A percentile compares a stretch with the other conserved stretches of the same genome.
These are phyloP conservation scores for Lentinus brumalis DNA, from an alignment of 768 basidiomycete species.

Conservation along the genomic window DNA sequence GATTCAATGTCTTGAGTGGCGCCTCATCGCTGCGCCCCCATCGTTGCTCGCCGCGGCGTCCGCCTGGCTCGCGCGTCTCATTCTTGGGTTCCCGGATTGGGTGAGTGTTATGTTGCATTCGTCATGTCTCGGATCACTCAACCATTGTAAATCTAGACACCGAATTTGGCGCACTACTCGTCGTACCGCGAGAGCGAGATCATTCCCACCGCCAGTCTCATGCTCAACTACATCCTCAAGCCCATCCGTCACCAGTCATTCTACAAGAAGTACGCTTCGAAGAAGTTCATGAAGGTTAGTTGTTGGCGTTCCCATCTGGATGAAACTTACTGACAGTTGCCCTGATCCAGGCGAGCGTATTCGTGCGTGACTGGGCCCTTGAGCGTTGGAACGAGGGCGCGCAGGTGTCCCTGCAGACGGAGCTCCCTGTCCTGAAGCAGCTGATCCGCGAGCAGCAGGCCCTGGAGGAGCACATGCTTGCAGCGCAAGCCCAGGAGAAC, in stretches of 20 bases:
- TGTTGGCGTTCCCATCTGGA: not conserved
- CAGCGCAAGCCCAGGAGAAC: constrained; percentile 12
- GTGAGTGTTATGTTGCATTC: constrained; percentile 46
- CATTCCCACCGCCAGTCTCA: constrained; percentile 78
- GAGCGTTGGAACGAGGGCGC: constrained; percentile 68
- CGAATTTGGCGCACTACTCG: constrained; percentile 87
- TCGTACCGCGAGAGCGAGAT: constrained; percentile 81
- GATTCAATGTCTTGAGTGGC: constrained; percentile 79
- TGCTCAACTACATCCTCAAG: constrained; percentile 85
- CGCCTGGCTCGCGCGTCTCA: constrained; percentile 82
- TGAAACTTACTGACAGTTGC: not conserved
- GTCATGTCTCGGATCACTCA: not conserved
- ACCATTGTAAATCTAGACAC: constrained; percentile 50
- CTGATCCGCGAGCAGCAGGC: constrained; percentile 45
- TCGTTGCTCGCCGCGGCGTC: constrained; percentile 82
- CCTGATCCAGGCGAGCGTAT: constrained; percentile 69
- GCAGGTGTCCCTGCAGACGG: constrained; percentile 57
- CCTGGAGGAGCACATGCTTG: constrained; percentile 10
- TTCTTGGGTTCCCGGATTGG: constrained; percentile 84
- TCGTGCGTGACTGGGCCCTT: constrained; percentile 84
- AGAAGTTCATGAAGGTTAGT: constrained; percentile 79
- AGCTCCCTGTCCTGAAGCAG: constrained; percentile 61
- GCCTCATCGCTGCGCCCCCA: constrained; percentile 72
- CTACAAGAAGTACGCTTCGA: constrained; percentile 86
- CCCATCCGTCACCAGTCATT: constrained; percentile 74